These are phyloP conservation scores for Diutina siamensis DNA, from an alignment of 1,139 yeast species.

Conservation along the genomic window DNA sequence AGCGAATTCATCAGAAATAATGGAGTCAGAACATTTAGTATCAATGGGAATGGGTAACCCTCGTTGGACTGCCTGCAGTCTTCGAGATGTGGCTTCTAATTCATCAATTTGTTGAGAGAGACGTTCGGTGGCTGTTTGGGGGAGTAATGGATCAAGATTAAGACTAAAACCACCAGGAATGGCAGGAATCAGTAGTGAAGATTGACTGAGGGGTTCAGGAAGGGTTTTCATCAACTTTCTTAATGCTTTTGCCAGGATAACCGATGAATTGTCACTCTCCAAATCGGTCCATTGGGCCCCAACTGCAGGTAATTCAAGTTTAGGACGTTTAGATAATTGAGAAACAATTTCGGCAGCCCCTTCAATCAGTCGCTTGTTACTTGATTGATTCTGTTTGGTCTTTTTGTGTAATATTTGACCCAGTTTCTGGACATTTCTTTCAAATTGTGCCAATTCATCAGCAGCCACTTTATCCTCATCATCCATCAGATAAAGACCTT, in stretches of 20 bases:
- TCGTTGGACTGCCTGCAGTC: constrained; percentile 5
- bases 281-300: neutral
- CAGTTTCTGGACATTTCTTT: neutral
- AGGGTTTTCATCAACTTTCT: neutral
- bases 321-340: neutral
- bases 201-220: neutral
- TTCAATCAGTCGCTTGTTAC: neutral
- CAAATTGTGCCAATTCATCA: neutral
- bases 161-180: neutral
- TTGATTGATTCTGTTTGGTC: neutral
- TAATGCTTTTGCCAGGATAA: neutral
- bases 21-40: neutral
- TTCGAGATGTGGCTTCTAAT: neutral
- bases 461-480: constrained; percentile 32
- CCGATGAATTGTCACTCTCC: neutral
- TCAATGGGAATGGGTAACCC: neutral
- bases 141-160: neutral
- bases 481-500: constrained; percentile 58
- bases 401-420: neutral
- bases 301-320: neutral
- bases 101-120: neutral
- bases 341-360: neutral
- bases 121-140: neutral
- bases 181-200: neutral
- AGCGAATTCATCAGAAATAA: neutral